Percentiles rank a stretch among this genome's conserved stretches.
Evolutionary conservation across 108 stramenopile species (phyloP).

Genomic region (Cyclotella baltica): DNA sequence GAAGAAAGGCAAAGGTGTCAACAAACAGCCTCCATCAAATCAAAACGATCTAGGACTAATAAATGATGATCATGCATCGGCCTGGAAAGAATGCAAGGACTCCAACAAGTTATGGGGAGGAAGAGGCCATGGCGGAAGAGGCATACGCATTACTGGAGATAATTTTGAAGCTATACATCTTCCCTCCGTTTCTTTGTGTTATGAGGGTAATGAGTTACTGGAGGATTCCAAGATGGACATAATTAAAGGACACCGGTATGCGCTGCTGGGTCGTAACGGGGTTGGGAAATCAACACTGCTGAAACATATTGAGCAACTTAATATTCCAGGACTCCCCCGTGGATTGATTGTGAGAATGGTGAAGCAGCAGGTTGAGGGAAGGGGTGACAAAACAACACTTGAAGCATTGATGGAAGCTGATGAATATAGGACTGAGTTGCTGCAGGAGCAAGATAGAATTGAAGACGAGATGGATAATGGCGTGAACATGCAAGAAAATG

Average conservation of each 20-base stretch:
- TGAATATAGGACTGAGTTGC: constrained; percentile 56
- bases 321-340: constrained; percentile 86
- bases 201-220: constrained; percentile 63
- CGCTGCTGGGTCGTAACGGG: constrained; percentile 83
- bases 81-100: constrained; percentile 61
- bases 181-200: constrained; percentile 52
- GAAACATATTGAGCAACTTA: constrained; percentile 65
- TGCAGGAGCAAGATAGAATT: constrained; percentile 67
- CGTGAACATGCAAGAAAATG: constrained; percentile 52
- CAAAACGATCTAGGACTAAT: constrained; percentile 21
- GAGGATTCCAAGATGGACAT: constrained; percentile 62
- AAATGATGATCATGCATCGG: constrained; percentile 61
- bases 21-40: background rate
- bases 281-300: constrained; percentile 91
- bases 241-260: constrained; percentile 73
- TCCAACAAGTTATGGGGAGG: constrained; percentile 63
- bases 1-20: constrained; percentile 16
- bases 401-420: constrained; percentile 77
- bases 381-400: constrained; percentile 69
- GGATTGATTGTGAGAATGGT: constrained; percentile 77
- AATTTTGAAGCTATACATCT: constrained; percentile 58
- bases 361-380: constrained; percentile 87
- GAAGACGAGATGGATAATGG: constrained; percentile 63
- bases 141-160: constrained; percentile 54
- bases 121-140: constrained; percentile 67